A percentile compares a stretch with the other conserved stretches of the same genome.
These are phyloP conservation scores for Fusarium coicis DNA, from an alignment of 2,329 filamentous ascomycete species.

Conservation along the genomic window DNA sequence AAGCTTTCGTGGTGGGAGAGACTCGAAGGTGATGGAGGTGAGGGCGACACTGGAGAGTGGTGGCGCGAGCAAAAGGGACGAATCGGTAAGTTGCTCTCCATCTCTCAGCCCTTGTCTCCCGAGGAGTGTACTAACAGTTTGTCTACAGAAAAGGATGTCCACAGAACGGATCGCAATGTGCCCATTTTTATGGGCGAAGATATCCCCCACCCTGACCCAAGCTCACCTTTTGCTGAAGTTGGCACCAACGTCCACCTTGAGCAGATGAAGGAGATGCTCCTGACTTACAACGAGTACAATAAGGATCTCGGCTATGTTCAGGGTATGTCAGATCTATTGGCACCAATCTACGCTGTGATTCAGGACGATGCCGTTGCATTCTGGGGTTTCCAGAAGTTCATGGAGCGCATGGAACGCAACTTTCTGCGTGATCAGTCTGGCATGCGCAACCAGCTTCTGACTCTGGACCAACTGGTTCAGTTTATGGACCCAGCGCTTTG, in stretches of 20 bases:
- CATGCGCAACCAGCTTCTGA: conserved; percentile 91
- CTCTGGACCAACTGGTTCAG: conserved; percentile 93
- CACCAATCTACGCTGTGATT: conserved; percentile 95
- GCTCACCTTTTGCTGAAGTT: conserved; percentile 90
- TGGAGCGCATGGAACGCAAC: conserved; percentile 98
- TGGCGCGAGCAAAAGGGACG: conserved; percentile 94
- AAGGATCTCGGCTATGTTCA: conserved; percentile 95
- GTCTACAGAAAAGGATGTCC: conserved; percentile 91
- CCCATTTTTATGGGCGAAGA: conserved; percentile 97
- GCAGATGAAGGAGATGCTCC: conserved; percentile 98
- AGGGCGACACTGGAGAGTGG: conserved; percentile 88
- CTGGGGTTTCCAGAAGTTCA: conserved; percentile 95
- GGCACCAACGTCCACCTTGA: conserved; percentile 98
- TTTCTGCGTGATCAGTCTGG: conserved; percentile 95
- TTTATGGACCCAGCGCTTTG: conserved; percentile 97
- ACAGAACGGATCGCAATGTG: conserved; percentile 93
- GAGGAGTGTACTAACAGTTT: conserved; percentile 27
- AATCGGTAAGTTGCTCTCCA: conserved; percentile 76
- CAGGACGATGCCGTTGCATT: conserved; percentile 98
- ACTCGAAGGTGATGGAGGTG: conserved; percentile 82
- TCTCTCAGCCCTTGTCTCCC: conserved; percentile 13
- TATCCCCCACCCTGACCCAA: conserved; percentile 94
- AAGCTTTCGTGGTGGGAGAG: conserved; percentile 98
- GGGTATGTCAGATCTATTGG: conserved; percentile 97
- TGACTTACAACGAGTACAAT: conserved; percentile 99